A percentile compares a stretch with the other conserved stretches of the same genome.
Evolutionary conservation across 2,329 filamentous ascomycete genomes (phyloP).

Genomic region (Neonectria coccinea): DNA sequence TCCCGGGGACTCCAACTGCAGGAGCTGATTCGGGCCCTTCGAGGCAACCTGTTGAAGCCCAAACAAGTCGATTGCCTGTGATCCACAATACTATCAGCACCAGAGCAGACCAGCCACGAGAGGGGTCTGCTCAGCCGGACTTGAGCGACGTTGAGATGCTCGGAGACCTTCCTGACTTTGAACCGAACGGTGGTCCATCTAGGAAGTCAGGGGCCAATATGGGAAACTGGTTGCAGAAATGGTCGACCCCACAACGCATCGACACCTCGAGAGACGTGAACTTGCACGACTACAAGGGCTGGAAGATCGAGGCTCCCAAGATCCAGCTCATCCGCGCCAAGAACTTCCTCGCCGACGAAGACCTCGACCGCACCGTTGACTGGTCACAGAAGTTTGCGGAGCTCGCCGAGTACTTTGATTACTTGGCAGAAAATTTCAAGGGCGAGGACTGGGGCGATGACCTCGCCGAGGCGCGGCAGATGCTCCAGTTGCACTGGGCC

Average conservation of each 20-base stretch:
- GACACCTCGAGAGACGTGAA: slow-evolving; percentile 6
- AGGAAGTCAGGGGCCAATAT: neutral
- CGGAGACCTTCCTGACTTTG: neutral
- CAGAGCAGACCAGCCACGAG: neutral
- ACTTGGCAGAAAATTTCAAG: slow-evolving; percentile 44
- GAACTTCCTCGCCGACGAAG: slow-evolving; percentile 63
- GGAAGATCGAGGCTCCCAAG: slow-evolving; percentile 49
- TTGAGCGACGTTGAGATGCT: neutral
- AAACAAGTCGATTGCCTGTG: neutral
- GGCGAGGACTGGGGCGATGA: slow-evolving; percentile 47
- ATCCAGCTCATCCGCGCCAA: slow-evolving; percentile 49
- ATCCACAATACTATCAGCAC: neutral
- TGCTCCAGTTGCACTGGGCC: slow-evolving; percentile 50
- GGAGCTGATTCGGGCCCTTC: neutral
- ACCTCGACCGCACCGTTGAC: slow-evolving; percentile 55
- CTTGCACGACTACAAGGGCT: slow-evolving; percentile 49
- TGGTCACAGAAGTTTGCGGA: slow-evolving; percentile 55
- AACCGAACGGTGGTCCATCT: too few relatives aligned
- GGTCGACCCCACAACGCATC: neutral
- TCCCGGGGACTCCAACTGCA: neutral
- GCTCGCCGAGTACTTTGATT: slow-evolving; percentile 54
- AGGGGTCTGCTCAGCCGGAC: neutral
- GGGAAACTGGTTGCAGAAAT: slow-evolving; percentile 23
- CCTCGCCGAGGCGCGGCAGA: slow-evolving; percentile 48
- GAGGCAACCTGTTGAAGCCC: neutral